Conservation (phyloP, 352 stramenopile species). For the Globisporangium camurandrum region DNA sequence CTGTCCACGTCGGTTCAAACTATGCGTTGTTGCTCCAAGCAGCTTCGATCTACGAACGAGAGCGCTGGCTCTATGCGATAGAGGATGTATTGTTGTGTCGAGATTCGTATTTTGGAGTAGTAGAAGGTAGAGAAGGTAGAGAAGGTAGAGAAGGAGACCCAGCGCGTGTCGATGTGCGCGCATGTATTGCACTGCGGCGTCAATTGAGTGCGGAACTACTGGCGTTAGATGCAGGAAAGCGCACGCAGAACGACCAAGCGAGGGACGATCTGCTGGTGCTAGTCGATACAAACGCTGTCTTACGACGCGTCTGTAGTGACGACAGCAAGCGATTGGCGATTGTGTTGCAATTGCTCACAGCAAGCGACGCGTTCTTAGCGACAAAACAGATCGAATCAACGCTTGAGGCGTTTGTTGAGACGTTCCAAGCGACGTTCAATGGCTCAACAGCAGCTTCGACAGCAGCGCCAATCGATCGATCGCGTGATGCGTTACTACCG, state of each 20-base stretch:
- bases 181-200: slow-evolving; percentile 44
- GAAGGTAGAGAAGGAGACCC: no score
- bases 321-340: slow-evolving; percentile 16
- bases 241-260: slow-evolving; percentile 3
- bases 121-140: no score
- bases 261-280: slow-evolving; percentile 27
- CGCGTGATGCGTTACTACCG: no score
- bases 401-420: slow-evolving; percentile 30
- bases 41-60: slow-evolving; percentile 40
- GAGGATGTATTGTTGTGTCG: slow-evolving; percentile 67
- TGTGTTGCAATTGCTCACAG: slow-evolving; percentile 26
- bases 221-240: no score
- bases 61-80: slow-evolving; percentile 79
- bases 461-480: no score
- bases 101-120: slow-evolving; percentile 54
- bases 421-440: slow-evolving; percentile 51
- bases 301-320: no score
- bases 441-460: slow-evolving; percentile 6
- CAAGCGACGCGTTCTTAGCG: slow-evolving; percentile 41
- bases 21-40: slow-evolving; percentile 63
- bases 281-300: slow-evolving; percentile 15
- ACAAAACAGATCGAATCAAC: slow-evolving; percentile 30
- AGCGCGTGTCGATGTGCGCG: slow-evolving; percentile 38
- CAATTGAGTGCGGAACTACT: slow-evolving; percentile 54
- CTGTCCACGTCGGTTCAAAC: slow-evolving; percentile 45